A percentile compares a stretch with the other conserved stretches of the same genome.
These are phyloP conservation scores for Murraya paniculata DNA, from an alignment of 345 rosid genomes.

Conservation along the genomic window DNA sequence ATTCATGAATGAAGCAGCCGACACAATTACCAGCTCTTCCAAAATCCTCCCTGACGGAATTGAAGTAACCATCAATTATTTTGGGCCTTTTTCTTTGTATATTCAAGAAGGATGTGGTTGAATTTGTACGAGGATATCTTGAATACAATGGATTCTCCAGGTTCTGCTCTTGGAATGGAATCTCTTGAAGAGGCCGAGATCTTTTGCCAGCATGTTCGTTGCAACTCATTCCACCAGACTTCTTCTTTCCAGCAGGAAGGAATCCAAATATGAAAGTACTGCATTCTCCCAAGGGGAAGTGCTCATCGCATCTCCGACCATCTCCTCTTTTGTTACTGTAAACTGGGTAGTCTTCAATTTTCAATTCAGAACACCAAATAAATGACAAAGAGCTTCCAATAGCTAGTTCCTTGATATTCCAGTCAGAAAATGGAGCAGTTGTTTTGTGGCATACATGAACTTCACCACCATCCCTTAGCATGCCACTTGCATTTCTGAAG, in stretches of 20 bases:
- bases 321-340: slow-evolving; percentile 55
- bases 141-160: too few species aligned
- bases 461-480: slow-evolving; percentile 46
- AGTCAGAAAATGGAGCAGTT: slow-evolving; percentile 27
- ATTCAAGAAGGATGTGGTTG: too few species aligned
- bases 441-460: slow-evolving; percentile 41
- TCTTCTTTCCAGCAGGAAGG: too few species aligned
- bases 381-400: slow-evolving; percentile 23
- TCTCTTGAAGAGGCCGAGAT: too few species aligned
- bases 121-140: too few species aligned
- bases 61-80: too few species aligned
- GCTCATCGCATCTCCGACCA: slow-evolving; percentile 44
- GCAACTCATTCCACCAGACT: too few species aligned
- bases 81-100: too few species aligned
- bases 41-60: too few species aligned
- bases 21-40: background rate
- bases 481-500: slow-evolving; percentile 40
- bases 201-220: too few species aligned
- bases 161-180: too few species aligned
- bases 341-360: slow-evolving; percentile 42
- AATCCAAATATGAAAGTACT: slow-evolving; percentile 36
- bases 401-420: slow-evolving; percentile 47
- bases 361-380: slow-evolving; percentile 24
- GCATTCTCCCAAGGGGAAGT: slow-evolving; percentile 48
- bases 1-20: background rate